Evolutionary conservation across 1,139 yeast genomes (phyloP).

Genomic region (Blastobotrys aristatus): DNA sequence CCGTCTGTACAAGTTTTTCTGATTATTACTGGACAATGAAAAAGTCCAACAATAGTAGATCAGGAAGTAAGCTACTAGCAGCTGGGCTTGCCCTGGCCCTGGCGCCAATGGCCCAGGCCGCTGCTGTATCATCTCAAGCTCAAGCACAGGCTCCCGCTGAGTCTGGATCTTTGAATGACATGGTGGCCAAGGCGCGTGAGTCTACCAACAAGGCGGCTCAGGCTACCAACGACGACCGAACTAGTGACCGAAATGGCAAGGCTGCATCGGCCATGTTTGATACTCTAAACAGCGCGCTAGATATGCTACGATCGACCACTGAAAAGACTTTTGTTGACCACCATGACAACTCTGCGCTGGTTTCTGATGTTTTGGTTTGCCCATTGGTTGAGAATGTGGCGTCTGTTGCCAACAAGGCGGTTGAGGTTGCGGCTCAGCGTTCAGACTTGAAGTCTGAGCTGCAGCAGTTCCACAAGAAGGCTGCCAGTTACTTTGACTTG

Average conservation of each 20-base stretch:
- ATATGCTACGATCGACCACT: not conserved
- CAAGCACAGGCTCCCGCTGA: not conserved
- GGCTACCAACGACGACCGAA: not conserved
- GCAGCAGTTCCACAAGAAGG: not conserved
- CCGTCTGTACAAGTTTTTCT: too few species aligned
- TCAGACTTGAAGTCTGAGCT: not conserved
- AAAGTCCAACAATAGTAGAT: not conserved
- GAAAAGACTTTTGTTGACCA: not conserved
- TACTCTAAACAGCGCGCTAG: not conserved
- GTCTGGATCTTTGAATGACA: not conserved
- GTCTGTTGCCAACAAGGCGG: not conserved
- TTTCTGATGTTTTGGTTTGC: not conserved
- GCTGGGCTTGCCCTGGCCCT: too few species aligned
- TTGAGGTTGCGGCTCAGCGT: not conserved
- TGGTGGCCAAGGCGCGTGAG: not conserved
- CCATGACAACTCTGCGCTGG: not conserved
- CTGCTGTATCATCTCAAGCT: too few species aligned
- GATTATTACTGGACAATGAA: too few species aligned
- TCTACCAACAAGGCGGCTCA: not conserved
- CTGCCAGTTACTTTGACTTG: not conserved
- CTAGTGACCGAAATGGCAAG: not conserved
- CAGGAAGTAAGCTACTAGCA: not conserved
- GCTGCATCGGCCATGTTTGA: constrained; percentile 3
- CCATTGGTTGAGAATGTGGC: not conserved
- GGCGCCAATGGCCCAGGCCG: too few species aligned